Conservation (phyloP, 495 filamentous ascomycete species). For the Corynascus novoguineensis region DNA sequence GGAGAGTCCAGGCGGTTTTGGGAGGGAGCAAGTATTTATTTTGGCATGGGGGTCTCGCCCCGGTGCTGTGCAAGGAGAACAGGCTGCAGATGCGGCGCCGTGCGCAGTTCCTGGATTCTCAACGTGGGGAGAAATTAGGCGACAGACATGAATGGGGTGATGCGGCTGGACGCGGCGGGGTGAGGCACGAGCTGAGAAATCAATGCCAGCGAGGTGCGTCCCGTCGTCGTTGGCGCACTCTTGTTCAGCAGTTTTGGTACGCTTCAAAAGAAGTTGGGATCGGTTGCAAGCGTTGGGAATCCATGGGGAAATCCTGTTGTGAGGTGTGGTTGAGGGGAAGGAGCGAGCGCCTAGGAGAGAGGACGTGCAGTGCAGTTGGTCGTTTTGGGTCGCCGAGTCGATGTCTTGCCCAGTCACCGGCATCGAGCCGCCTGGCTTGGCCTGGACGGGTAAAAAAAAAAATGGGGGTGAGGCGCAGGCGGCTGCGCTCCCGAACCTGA, state of each 20-base stretch:
- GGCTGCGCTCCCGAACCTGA: constrained; percentile 24
- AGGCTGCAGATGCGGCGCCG: constrained; percentile 7
- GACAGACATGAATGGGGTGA: constrained; percentile 21
- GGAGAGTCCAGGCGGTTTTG: constrained; percentile 11
- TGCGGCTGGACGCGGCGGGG: constrained; percentile 21
- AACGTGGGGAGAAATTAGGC: constrained; percentile 18
- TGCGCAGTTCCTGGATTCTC: constrained; percentile 16
- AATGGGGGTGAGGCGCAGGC: constrained; percentile 27
- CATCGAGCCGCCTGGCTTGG: neutral
- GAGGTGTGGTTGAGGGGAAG: neutral
- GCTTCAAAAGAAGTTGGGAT: neutral
- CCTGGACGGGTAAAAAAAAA: neutral
- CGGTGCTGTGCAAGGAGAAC: constrained; percentile 3
- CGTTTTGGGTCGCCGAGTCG: neutral
- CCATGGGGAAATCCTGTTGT: neutral
- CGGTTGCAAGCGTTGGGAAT: no score
- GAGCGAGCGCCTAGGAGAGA: neutral
- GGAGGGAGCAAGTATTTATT: constrained; percentile 20
- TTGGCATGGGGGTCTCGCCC: neutral
- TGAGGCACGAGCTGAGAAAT: constrained; percentile 10
- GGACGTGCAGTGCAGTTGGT: constrained; percentile 2
- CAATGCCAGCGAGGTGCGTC: neutral
- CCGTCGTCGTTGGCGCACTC: neutral
- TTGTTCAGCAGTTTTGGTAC: neutral
- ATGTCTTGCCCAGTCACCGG: neutral